phyloP scores from a whole-genome alignment of 2,329 filamentous ascomycete species.

The Cyclaneusma minus region DNA sequence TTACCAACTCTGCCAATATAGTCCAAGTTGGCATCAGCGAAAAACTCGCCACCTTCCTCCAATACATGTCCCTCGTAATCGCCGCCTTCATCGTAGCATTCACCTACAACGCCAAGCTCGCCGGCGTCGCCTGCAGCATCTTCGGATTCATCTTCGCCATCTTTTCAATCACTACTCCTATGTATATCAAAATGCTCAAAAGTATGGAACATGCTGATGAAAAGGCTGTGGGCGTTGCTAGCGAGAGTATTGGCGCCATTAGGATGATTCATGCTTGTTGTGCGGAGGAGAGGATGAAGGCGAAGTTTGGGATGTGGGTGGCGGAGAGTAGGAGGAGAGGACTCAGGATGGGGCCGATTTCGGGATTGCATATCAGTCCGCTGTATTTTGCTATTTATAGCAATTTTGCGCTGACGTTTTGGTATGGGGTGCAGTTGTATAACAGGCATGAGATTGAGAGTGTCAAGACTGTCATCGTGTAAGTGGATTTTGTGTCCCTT shows the following conservation, averaged over 20 bases:
- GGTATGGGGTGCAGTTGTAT: slow-evolving; percentile 41
- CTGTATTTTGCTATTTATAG: slow-evolving; percentile 24
- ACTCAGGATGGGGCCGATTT: slow-evolving; percentile 30
- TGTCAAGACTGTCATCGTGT: slow-evolving; percentile 40
- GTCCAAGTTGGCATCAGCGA: slow-evolving; percentile 51
- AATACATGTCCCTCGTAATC: slow-evolving; percentile 36
- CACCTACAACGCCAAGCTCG: slow-evolving; percentile 39
- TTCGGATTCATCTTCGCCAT: slow-evolving; percentile 38
- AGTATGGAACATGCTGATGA: slow-evolving; percentile 33
- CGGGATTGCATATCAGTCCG: slow-evolving; percentile 35
- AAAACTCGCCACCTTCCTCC: slow-evolving; percentile 42
- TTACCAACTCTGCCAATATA: slow-evolving; percentile 46
- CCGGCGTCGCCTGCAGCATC: slow-evolving; percentile 40
- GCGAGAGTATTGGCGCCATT: slow-evolving; percentile 42
- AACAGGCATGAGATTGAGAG: slow-evolving; percentile 28
- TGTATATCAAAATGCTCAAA: slow-evolving; percentile 36
- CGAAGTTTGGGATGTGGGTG: slow-evolving; percentile 38
- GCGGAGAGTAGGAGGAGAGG: slow-evolving; percentile 35
- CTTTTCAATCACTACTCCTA: slow-evolving; percentile 32
- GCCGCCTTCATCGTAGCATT: slow-evolving; percentile 39
- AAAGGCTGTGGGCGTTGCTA: slow-evolving; percentile 42
- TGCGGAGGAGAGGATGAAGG: slow-evolving; percentile 36
- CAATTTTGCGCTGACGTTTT: slow-evolving; percentile 43
- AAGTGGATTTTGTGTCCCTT: slow-evolving; percentile 13
- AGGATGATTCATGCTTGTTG: slow-evolving; percentile 48